A percentile compares a stretch with the other conserved stretches of the same genome.
Conservation (phyloP, 2,329 filamentous ascomycete species). For the Diplocarpon rosae region DNA sequence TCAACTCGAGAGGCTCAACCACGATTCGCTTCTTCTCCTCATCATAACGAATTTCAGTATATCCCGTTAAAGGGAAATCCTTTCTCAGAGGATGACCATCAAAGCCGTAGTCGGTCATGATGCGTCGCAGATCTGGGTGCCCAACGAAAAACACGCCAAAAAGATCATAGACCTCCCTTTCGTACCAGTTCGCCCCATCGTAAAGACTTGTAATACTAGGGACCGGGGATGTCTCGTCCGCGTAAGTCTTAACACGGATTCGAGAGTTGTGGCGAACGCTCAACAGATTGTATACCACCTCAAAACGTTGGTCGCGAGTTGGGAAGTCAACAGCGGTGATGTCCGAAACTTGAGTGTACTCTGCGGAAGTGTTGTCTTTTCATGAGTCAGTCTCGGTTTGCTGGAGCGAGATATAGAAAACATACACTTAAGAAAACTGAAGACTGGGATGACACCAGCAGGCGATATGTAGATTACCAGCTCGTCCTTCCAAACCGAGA, state of each 20-base stretch:
- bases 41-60: constrained; percentile 95
- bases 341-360: constrained; percentile 87
- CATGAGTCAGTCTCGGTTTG: constrained; percentile 9
- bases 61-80: constrained; percentile 95
- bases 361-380: constrained; percentile 84
- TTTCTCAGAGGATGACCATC: constrained; percentile 95
- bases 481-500: constrained; percentile 99
- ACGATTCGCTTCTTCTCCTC: constrained; percentile 99
- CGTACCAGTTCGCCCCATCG: constrained; percentile 97
- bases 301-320: constrained; percentile 89
- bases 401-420: not conserved
- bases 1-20: constrained; percentile 92
- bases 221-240: constrained; percentile 88
- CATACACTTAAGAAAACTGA: constrained; percentile 76
- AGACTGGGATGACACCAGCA: constrained; percentile 77
- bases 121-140: constrained; percentile 89
- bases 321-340: constrained; percentile 95
- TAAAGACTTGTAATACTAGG: constrained; percentile 79
- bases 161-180: constrained; percentile 93
- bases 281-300: constrained; percentile 95
- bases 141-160: constrained; percentile 95
- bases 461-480: constrained; percentile 89
- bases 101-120: constrained; percentile 99
- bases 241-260: constrained; percentile 97
- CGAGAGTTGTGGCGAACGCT: constrained; percentile 93